Percentiles rank a stretch among this genome's conserved stretches.
Conservation (phyloP, 345 rosid genomes). For the Citrus maxima region DNA sequence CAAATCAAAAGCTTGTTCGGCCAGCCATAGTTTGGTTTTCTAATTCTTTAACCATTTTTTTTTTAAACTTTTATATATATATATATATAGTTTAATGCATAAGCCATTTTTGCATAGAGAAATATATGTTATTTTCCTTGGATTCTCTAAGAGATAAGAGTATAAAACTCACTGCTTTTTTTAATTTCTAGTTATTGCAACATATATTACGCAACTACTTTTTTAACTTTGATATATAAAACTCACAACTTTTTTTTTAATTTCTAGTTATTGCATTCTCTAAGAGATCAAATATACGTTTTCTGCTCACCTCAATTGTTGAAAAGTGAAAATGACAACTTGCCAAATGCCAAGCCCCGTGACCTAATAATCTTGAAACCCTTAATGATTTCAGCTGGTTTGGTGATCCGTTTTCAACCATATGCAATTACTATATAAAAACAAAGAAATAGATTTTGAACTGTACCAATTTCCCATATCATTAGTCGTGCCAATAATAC, state of each 20-base stretch:
- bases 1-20: not conserved
- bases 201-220: too few species aligned
- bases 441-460: too few species aligned
- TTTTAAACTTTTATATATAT: too few species aligned
- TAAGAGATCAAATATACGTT: not conserved
- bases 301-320: not conserved
- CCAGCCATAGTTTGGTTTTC: not conserved
- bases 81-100: not conserved
- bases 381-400: not conserved
- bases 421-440: not conserved
- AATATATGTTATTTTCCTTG: not conserved
- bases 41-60: too few species aligned
- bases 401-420: constrained; percentile 12
- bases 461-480: not conserved
- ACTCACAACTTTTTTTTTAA: not conserved
- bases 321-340: constrained; percentile 1
- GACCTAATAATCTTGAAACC: not conserved
- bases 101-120: not conserved
- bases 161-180: not conserved
- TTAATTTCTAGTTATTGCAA: not conserved
- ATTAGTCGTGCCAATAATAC: too few species aligned
- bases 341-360: not conserved
- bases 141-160: not conserved
- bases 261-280: not conserved
- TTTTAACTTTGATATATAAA: too few species aligned